Percentiles rank a stretch among this genome's conserved stretches.
These are phyloP conservation scores for Gremmenia infestans DNA, from an alignment of 2,329 filamentous ascomycete genomes.

Conservation along the genomic window DNA sequence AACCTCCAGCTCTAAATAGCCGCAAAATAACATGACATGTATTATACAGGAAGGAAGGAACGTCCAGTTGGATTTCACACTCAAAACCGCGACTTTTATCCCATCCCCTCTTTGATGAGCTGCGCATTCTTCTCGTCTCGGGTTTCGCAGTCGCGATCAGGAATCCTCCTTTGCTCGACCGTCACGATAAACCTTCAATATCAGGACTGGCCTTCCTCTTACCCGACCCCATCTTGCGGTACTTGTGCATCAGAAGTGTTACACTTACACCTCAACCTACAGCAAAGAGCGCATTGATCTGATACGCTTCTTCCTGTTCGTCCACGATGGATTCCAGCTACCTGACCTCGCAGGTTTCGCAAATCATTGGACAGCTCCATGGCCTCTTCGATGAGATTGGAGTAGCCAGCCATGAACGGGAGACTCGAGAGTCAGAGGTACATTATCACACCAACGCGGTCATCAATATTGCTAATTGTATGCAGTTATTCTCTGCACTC, in stretches of 20 bases:
- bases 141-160: conserved; percentile 27
- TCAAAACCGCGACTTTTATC: conserved; percentile 11
- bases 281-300: conserved; percentile 2
- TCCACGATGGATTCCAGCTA: conserved; percentile 79
- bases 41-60: too few species aligned
- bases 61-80: background rate
- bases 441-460: conserved; percentile 27
- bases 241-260: background rate
- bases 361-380: conserved; percentile 88
- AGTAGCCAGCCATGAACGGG: conserved; percentile 87
- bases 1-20: background rate
- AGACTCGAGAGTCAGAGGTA: conserved; percentile 85
- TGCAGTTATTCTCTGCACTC: conserved; percentile 80
- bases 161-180: conserved; percentile 19
- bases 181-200: conserved; percentile 2
- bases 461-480: conserved; percentile 21
- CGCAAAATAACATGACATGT: too few species aligned
- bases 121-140: conserved; percentile 12
- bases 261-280: background rate
- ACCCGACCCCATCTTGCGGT: background rate
- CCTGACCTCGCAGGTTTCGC: conserved; percentile 90
- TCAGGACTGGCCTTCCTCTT: background rate
- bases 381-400: conserved; percentile 97
- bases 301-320: conserved; percentile 7
- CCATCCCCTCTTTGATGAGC: conserved; percentile 21